phyloP scores from a whole-genome alignment of 2,329 filamentous ascomycete genomes.

The Diaporthe australafricana region DNA sequence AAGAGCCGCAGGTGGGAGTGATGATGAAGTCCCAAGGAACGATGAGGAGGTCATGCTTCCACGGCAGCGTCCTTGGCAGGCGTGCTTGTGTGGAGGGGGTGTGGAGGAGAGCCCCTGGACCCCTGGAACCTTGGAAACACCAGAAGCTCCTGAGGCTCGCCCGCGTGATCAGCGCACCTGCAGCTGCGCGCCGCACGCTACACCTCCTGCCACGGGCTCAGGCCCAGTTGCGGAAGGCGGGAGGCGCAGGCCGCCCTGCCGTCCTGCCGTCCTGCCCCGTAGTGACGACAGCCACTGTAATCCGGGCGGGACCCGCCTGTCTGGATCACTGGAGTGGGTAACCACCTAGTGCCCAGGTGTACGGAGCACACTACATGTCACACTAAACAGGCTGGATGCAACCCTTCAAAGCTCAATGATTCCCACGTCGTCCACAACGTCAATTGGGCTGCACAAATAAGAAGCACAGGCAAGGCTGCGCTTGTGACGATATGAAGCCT shows the following conservation, averaged over 20 bases:
- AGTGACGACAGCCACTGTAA: background rate
- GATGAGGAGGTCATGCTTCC: conserved; percentile 7
- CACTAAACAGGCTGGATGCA: background rate
- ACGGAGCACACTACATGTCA: too few species aligned
- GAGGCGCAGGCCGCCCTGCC: background rate
- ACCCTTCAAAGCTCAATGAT: background rate
- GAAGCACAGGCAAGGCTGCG: background rate
- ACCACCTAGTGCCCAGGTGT: background rate
- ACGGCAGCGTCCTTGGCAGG: conserved; percentile 13
- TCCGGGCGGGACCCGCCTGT: background rate
- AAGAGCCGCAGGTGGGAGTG: background rate
- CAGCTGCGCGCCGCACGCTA: background rate
- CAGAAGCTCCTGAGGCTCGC: background rate
- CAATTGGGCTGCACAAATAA: background rate
- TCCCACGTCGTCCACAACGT: background rate
- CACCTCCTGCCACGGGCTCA: conserved; percentile 1
- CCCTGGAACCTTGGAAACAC: background rate
- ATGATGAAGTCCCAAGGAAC: conserved; percentile 18
- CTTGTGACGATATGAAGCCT: too few species aligned
- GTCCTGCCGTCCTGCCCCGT: background rate
- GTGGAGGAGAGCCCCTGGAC: too few species aligned
- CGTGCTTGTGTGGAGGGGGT: conserved; percentile 6
- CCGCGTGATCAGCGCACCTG: conserved; percentile 18
- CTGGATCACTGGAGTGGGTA: background rate
- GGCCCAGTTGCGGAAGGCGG: background rate